Base-by-base conservation (phyloP, 2,329 filamentous ascomycete genomes). In the Penicillium sp. region DNA sequence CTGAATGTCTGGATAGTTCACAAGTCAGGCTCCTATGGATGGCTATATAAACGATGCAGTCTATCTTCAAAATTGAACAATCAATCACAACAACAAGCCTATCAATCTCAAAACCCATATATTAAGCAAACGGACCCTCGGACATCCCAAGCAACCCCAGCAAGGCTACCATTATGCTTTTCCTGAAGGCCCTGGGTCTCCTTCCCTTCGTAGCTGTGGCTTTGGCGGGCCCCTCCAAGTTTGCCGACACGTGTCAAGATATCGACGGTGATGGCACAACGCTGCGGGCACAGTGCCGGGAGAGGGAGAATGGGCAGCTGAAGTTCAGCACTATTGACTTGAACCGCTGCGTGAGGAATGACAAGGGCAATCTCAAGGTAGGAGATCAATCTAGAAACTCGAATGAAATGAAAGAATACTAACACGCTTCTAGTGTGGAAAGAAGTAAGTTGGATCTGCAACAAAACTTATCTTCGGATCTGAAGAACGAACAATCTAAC, bases 331-430 rank as follows among this genome's bases (percentile, higher is more conserved):
- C 42, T n/a, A 38, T 62, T 11, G 51, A 62, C n/a, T 27, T 62
- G 32, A 62, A 61, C 51, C 54, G 53, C 4, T 62, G 60, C 29
- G 34, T 62, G 44, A 62, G 56, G 47, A 62, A 61, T 26, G 30
- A 40, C 30, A 62, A 62, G 39, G 60, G 56, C 26, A 39, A 34
- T 6, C 49, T 60, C 8, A 54, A 56, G 48, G 58, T 58, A 48
- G 41, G 29, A 40, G n/a, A 27, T 32, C 3, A 13, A 39, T 29
- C 11, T 7, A 14, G 26, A 7, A 18, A 34, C 14, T 3, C 34
- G 6, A 4, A 2, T 4, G 35, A 30, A 2, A 23, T 19, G 18
- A 19, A 29, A 18, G 6, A 7, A 44, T 32, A 29, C 47, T 56
- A 53, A 55, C 46, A 16, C 7, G 3, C 13, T n/a, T 34, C 14